phyloP scores from a whole-genome alignment of 1,284 basidiomycete genomes.

The Rhodotorula sp. region DNA sequence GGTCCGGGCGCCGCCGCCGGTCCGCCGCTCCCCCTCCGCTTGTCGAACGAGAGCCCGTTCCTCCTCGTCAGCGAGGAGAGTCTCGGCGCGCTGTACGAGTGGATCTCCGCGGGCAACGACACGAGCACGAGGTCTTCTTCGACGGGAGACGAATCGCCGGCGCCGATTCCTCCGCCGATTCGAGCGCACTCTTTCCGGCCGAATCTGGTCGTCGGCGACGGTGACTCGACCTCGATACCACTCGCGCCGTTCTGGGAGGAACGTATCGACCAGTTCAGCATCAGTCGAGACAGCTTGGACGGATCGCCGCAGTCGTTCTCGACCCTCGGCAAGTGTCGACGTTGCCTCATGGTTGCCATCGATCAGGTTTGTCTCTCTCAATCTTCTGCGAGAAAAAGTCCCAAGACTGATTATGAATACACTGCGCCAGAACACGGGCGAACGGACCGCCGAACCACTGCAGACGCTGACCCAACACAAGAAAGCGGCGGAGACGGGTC shows the following conservation, averaged over 20 bases:
- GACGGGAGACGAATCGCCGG: not conserved
- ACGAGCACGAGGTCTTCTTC: too few species aligned
- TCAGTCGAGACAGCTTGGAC: not conserved
- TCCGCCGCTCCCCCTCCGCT: slow-evolving; percentile 22
- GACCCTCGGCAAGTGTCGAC: slow-evolving; percentile 26
- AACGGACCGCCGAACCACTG: slow-evolving; percentile 23
- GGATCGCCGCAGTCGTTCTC: slow-evolving; percentile 2
- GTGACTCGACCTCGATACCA: not conserved
- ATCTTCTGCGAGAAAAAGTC: rapidly evolving
- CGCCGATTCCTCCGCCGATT: not conserved
- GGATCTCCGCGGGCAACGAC: slow-evolving; percentile 5
- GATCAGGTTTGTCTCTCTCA: slow-evolving; percentile 19
- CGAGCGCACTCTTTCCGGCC: slow-evolving; percentile 28
- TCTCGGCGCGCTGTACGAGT: slow-evolving; percentile 17
- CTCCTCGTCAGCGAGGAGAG: slow-evolving; percentile 30
- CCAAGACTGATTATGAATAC: not conserved
- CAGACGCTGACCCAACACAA: slow-evolving; percentile 18
- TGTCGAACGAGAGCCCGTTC: slow-evolving; percentile 41
- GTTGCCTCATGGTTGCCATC: slow-evolving; percentile 36
- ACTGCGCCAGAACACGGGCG: slow-evolving; percentile 12
- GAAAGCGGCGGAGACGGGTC: slow-evolving; percentile 11
- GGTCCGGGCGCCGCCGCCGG: not conserved
- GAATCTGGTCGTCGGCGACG: slow-evolving; percentile 21
- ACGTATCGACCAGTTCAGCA: slow-evolving; percentile 4
- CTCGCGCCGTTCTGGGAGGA: slow-evolving; percentile 31